Evolutionary conservation across 306 rosid species (phyloP).

Genomic region (Hippophae rhamnoides): DNA sequence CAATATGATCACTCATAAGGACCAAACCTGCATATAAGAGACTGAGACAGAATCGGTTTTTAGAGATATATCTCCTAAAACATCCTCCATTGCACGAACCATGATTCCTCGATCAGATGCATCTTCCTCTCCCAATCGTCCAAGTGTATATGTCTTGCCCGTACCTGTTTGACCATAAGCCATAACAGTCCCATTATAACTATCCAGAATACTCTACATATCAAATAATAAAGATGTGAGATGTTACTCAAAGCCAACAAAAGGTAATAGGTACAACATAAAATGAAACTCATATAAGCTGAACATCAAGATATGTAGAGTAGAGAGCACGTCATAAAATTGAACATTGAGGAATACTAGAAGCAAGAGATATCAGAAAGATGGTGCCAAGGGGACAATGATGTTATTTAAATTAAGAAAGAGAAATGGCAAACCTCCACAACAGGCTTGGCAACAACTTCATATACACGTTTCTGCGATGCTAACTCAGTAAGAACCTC

Average conservation of each 20-base stretch:
- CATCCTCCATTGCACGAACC: slow-evolving; percentile 98
- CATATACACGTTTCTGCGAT: slow-evolving; percentile 94
- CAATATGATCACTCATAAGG: slow-evolving; percentile 2
- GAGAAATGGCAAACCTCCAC: slow-evolving; percentile 58
- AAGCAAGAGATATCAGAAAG: slow-evolving; percentile 9
- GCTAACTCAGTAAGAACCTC: slow-evolving; percentile 85
- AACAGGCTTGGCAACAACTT: slow-evolving; percentile 98
- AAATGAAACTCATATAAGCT: slow-evolving; percentile 9
- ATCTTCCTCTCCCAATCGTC: slow-evolving; percentile 76
- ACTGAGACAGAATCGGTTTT: slow-evolving; percentile 68
- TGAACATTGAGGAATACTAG: not conserved
- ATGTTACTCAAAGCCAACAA: not conserved
- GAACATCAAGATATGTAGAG: slow-evolving; percentile 10
- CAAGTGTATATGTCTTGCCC: slow-evolving; percentile 94
- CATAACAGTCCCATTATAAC: slow-evolving; percentile 98
- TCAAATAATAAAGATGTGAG: slow-evolving; percentile 3
- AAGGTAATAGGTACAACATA: slow-evolving; percentile 3
- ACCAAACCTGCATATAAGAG: slow-evolving; percentile 72
- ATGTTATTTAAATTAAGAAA: not conserved
- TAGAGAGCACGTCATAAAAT: not conserved
- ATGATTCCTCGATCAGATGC: slow-evolving; percentile 81
- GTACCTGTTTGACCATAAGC: slow-evolving; percentile 99
- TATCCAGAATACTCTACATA: slow-evolving; percentile 83
- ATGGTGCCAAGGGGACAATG: not conserved
- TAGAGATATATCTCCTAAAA: slow-evolving; percentile 62